phyloP scores from a whole-genome alignment of 768 basidiomycete genomes.

The Dioszegia aurantiaca region DNA sequence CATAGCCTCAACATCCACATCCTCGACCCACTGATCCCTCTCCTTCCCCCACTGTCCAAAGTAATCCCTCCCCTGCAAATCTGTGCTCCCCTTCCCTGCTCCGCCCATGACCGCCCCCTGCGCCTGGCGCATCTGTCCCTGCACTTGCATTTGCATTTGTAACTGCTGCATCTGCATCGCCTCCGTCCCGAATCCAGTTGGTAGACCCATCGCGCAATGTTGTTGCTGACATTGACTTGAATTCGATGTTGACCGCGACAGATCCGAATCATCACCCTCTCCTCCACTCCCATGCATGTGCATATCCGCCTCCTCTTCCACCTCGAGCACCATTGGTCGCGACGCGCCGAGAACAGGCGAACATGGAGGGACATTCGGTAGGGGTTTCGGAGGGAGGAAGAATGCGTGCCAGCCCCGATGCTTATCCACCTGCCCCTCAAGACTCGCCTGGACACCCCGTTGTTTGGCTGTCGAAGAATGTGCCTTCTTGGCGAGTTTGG shows the following conservation, averaged over 20 bases:
- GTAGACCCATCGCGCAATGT: slow-evolving; percentile 4
- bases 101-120: background rate
- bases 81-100: background rate
- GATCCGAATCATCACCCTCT: slow-evolving; percentile 8
- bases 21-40: slow-evolving; percentile 27
- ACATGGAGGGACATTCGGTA: slow-evolving; percentile 41
- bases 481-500: slow-evolving; percentile 12
- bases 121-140: background rate
- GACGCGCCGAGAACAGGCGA: slow-evolving; percentile 28
- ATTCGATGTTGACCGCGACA: slow-evolving; percentile 5
- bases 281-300: background rate
- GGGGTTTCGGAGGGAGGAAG: slow-evolving; percentile 31
- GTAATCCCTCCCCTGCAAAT: slow-evolving; percentile 14
- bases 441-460: slow-evolving; percentile 29
- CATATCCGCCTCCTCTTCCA: slow-evolving; percentile 1
- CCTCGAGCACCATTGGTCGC: background rate
- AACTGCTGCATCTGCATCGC: slow-evolving; percentile 8
- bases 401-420: slow-evolving; percentile 43
- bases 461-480: slow-evolving; percentile 20
- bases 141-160: no score
- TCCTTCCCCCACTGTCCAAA: slow-evolving; percentile 16
- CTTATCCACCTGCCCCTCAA: slow-evolving; percentile 39
- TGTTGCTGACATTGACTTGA: slow-evolving; percentile 8
- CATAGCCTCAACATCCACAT: slow-evolving; percentile 22
- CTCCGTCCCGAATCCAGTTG: slow-evolving; percentile 5